These are phyloP conservation scores for Ceratocystis cacaofunesta DNA, from an alignment of 2,329 filamentous ascomycete genomes.

Conservation along the genomic window DNA sequence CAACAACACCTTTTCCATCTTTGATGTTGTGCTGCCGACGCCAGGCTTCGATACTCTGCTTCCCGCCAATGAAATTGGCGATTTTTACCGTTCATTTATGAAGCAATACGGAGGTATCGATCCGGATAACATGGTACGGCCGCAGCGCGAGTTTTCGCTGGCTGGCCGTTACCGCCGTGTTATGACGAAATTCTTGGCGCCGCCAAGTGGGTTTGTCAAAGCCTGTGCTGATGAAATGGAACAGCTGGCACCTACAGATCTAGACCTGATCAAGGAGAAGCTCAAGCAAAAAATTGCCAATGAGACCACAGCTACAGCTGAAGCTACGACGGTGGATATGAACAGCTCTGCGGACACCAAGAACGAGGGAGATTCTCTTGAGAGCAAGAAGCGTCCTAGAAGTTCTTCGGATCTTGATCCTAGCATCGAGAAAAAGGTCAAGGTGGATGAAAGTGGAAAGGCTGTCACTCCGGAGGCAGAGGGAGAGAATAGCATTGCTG, in stretches of 20 bases:
- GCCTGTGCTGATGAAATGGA: slow-evolving; percentile 56
- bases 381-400: slow-evolving; percentile 13
- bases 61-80: slow-evolving; percentile 67
- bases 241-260: slow-evolving; percentile 79
- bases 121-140: slow-evolving; percentile 73
- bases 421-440: slow-evolving; percentile 21
- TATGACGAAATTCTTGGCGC: slow-evolving; percentile 53
- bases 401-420: slow-evolving; percentile 17
- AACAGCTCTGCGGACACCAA: slow-evolving; percentile 7
- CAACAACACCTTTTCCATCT: slow-evolving; percentile 63
- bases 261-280: slow-evolving; percentile 48
- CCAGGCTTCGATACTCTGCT: slow-evolving; percentile 85
- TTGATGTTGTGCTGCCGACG: slow-evolving; percentile 80
- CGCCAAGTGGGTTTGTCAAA: slow-evolving; percentile 53
- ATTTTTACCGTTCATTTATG: slow-evolving; percentile 82
- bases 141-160: slow-evolving; percentile 75
- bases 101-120: slow-evolving; percentile 64
- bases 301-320: not conserved
- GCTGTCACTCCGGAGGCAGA: slow-evolving; percentile 17
- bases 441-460: slow-evolving; percentile 19
- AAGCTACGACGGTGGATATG: slow-evolving; percentile 18
- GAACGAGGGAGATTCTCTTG: slow-evolving; percentile 5
- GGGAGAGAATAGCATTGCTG: slow-evolving; percentile 41
- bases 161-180: slow-evolving; percentile 80
- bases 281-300: slow-evolving; percentile 19